phyloP scores from a whole-genome alignment of 2,329 filamentous ascomycete genomes.

The Didymella arachidicola region DNA sequence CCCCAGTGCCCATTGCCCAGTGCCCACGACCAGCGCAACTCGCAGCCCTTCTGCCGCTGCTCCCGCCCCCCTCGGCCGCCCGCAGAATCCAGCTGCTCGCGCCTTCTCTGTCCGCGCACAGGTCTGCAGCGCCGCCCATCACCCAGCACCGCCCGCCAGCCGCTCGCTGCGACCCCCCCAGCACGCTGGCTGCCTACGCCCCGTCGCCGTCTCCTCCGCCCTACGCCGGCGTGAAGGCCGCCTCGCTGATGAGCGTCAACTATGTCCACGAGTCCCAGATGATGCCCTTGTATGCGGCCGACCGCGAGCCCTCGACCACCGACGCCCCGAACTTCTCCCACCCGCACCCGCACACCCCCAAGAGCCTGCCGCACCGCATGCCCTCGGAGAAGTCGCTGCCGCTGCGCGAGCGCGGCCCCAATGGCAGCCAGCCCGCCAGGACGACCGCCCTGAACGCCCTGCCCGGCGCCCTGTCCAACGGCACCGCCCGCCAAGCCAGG shows the following conservation, averaged over 20 bases:
- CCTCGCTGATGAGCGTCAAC: conserved; percentile 41
- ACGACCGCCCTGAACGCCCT: conserved; percentile 53
- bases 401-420: conserved; percentile 32
- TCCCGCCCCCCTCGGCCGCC: not conserved
- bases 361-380: conserved; percentile 38
- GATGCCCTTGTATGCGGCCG: conserved; percentile 62
- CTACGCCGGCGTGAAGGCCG: conserved; percentile 38
- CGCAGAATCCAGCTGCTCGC: not conserved
- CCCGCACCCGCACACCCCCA: conserved; percentile 45
- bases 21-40: not conserved
- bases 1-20: no score
- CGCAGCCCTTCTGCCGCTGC: not conserved
- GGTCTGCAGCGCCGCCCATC: conserved; percentile 8
- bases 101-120: no score
- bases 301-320: conserved; percentile 38
- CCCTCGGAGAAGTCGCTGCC: conserved; percentile 36
- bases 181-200: conserved; percentile 39
- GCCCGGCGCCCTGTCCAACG: conserved; percentile 38
- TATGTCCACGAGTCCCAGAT: conserved; percentile 48
- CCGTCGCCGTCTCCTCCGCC: conserved; percentile 37
- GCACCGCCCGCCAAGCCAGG: conserved; percentile 19
- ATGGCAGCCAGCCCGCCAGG: conserved; percentile 33
- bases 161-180: conserved; percentile 22
- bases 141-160: conserved; percentile 20
- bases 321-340: conserved; percentile 23